Evolutionary conservation across 2,329 filamentous ascomycete genomes (phyloP).

Genomic region (Colletotrichum cereale): DNA sequence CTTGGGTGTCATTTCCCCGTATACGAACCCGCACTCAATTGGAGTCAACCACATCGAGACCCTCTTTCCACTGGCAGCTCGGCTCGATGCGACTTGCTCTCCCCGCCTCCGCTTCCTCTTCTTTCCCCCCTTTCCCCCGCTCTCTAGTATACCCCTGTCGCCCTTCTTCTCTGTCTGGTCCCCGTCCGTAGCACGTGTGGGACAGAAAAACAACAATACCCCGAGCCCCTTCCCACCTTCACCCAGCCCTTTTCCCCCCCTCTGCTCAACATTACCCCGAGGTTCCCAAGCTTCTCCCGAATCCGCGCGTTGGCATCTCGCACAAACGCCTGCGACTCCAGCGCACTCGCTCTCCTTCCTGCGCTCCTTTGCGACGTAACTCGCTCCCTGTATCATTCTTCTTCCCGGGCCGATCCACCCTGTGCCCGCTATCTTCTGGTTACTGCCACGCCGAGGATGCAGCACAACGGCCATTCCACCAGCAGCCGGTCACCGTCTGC

Average conservation of each 20-base stretch:
- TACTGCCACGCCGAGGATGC: slow-evolving; percentile 32
- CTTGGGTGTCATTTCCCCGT: too few relatives aligned
- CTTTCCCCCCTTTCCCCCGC: slow-evolving; percentile 14
- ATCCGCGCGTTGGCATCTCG: slow-evolving; percentile 26
- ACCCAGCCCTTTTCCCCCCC: slow-evolving; percentile 44
- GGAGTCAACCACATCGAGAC: background rate
- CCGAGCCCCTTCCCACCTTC: slow-evolving; percentile 40
- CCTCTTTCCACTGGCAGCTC: background rate
- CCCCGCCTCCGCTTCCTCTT: slow-evolving; percentile 32
- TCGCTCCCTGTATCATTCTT: slow-evolving; percentile 5
- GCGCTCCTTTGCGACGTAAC: slow-evolving; percentile 7
- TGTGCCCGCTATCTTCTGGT: slow-evolving; percentile 1
- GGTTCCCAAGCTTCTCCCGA: slow-evolving; percentile 42
- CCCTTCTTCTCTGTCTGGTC: background rate
- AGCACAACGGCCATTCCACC: slow-evolving; percentile 42
- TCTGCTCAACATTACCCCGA: slow-evolving; percentile 63
- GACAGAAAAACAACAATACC: slow-evolving; percentile 38
- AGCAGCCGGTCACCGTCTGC: slow-evolving; percentile 39
- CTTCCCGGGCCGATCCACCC: slow-evolving; percentile 27
- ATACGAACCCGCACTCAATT: background rate
- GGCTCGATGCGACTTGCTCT: slow-evolving; percentile 10
- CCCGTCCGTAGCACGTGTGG: slow-evolving; percentile 30
- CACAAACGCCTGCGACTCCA: slow-evolving; percentile 33
- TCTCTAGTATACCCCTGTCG: slow-evolving; percentile 9
- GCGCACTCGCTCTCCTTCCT: slow-evolving; percentile 40